Evolutionary conservation across 225 moss, liverwort and hornwort species (phyloP), one percentile per base, ranked within the genome.

Genomic region (Straminergon stramineum): DNA sequence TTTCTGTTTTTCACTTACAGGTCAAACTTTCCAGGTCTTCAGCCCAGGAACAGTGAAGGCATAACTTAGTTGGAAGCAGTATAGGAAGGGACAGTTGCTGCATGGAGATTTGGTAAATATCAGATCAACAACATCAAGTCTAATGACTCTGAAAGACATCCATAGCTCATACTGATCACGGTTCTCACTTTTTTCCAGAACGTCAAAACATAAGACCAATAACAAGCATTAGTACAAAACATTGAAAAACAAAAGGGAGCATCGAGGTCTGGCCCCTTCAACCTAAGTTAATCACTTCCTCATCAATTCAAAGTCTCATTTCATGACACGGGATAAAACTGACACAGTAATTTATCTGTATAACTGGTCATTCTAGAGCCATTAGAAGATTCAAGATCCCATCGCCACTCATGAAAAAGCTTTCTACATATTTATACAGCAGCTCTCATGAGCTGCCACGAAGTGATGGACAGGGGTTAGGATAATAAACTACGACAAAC

Each of bases 371-470:
- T 74, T 73, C 86, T 45, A 65, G 67, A 89, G 73, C 86, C 88
- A 88, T 75, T 84, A 70, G 69, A 84, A 81, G 80, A 84, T 62
- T 86, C 61, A 37, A 84, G 75, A 87, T 84, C 87, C 85, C 75
- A 77, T 63, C 48, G 75, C 74, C 70, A 90, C 80, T 82, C 87
- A 60, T 69, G 81, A 77, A 83, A 45, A 88, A 74, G 58, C 60
- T 91, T 91, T 88, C 62, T 91, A 91, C 88, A 93, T 86, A 93
- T 90, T 83, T 90, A 80, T 90, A 91, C 78, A 79, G 67, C 78
- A 85, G 73, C 84, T 87, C 78, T 87, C 63, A 61, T 66, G 76
- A 84, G 75, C 81, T 43, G 62, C 79, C 65, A 67, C 82, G 34
- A 70, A 79, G 86, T 41, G 69, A 81, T 82, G n/a, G 65, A 57